Percentiles rank a stretch among this genome's conserved stretches.
phyloP scores from a whole-genome alignment of 805 yeast species.

The Hanseniaspora occidentalis region DNA sequence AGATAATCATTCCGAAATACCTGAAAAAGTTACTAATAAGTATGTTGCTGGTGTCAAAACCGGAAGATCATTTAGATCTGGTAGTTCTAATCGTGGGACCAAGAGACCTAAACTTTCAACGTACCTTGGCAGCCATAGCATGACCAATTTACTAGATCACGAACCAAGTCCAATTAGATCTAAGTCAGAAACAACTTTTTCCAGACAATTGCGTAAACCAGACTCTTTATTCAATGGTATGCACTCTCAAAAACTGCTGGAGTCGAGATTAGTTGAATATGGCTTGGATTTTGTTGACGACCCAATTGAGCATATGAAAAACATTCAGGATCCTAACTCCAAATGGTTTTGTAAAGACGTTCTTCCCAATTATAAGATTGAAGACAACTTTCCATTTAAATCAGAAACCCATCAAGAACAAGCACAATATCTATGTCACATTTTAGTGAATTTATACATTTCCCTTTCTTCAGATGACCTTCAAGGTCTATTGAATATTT shows the following conservation, averaged over 20 bases:
- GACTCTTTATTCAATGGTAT: constrained; percentile 11
- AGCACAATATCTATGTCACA: constrained; percentile 62
- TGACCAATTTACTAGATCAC: background rate
- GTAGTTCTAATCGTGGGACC: background rate
- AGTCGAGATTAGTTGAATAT: constrained; percentile 28
- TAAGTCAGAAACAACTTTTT: background rate
- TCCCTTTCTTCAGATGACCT: constrained; percentile 67
- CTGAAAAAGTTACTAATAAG: background rate
- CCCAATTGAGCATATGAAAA: constrained; percentile 20
- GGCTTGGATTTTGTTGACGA: constrained; percentile 41
- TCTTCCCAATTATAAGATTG: constrained; percentile 22
- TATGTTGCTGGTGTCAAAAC: background rate
- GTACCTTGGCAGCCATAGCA: background rate
- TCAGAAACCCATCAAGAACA: constrained; percentile 59
- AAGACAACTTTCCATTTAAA: constrained; percentile 53
- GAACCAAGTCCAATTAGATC: background rate
- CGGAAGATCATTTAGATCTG: background rate
- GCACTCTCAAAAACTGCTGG: constrained; percentile 15
- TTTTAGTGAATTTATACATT: constrained; percentile 67
- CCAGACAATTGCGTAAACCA: background rate
- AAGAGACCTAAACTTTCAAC: background rate
- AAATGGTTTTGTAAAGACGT: constrained; percentile 28
- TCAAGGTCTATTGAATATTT: constrained; percentile 53
- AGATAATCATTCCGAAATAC: too few relatives aligned
- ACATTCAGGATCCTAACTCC: constrained; percentile 24